phyloP scores from a whole-genome alignment of 2,329 filamentous ascomycete genomes.

The Plenodomus biglobosus region DNA sequence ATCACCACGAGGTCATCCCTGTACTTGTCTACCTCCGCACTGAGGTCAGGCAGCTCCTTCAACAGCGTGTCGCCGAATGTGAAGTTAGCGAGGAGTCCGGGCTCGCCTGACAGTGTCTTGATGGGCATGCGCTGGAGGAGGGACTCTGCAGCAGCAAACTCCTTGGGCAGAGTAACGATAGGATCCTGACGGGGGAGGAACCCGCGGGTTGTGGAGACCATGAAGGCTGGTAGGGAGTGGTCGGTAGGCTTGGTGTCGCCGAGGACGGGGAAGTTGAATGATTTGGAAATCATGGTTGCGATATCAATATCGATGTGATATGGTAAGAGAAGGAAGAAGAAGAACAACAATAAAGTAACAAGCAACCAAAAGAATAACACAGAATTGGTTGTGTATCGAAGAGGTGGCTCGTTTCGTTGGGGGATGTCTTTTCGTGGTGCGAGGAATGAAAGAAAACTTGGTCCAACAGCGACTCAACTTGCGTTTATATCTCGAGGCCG shows the following conservation, averaged over 20 bases:
- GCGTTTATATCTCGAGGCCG: constrained; percentile 41
- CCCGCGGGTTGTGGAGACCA: constrained; percentile 73
- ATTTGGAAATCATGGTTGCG: constrained; percentile 1
- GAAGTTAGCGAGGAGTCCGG: constrained; percentile 75
- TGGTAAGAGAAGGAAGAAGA: not conserved
- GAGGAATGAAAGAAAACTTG: constrained; percentile 1
- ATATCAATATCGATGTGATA: not conserved
- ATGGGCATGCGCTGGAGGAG: constrained; percentile 79
- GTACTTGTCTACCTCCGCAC: constrained; percentile 69
- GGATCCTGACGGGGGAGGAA: constrained; percentile 67
- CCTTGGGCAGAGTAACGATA: constrained; percentile 62
- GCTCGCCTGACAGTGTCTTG: constrained; percentile 68
- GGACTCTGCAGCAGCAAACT: constrained; percentile 72
- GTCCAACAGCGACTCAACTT: constrained; percentile 17
- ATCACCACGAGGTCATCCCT: constrained; percentile 73
- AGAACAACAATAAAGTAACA: no score
- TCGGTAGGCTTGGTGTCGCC: constrained; percentile 64
- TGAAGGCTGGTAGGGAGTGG: constrained; percentile 69
- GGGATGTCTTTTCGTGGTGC: not conserved
- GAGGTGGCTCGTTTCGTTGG: not conserved
- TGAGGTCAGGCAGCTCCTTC: constrained; percentile 75
- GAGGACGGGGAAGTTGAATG: constrained; percentile 60
- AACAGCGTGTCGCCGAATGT: constrained; percentile 75
- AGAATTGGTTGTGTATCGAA: not conserved
- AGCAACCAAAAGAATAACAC: not conserved